These are phyloP conservation scores for Neurospora sp. DNA, from an alignment of 495 filamentous ascomycete genomes.

Conservation along the genomic window DNA sequence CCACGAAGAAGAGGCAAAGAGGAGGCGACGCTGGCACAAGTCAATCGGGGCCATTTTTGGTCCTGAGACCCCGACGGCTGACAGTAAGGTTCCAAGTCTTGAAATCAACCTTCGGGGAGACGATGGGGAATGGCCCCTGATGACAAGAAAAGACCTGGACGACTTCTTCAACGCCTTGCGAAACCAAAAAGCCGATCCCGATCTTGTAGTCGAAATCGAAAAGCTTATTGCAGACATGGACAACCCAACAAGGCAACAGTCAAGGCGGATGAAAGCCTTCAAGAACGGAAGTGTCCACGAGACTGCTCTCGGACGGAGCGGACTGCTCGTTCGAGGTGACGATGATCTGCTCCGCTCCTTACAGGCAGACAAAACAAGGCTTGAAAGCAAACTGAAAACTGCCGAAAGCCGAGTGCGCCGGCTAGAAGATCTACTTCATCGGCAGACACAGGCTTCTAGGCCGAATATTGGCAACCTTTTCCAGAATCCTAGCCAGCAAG, in stretches of 20 bases:
- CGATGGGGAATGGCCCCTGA: slow-evolving; percentile 67
- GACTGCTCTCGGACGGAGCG: slow-evolving; percentile 62
- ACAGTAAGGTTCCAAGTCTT: slow-evolving; percentile 54
- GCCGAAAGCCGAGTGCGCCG: slow-evolving; percentile 87
- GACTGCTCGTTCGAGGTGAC: slow-evolving; percentile 69
- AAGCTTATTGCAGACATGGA: slow-evolving; percentile 53
- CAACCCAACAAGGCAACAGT: slow-evolving; percentile 62
- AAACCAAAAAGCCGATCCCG: slow-evolving; percentile 36
- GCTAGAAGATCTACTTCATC: slow-evolving; percentile 85
- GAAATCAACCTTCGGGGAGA: slow-evolving; percentile 80
- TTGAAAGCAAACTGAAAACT: slow-evolving; percentile 73
- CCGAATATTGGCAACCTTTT: slow-evolving; percentile 63
- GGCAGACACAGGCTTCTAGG: slow-evolving; percentile 62
- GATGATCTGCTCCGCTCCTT: slow-evolving; percentile 61
- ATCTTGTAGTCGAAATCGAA: slow-evolving; percentile 39
- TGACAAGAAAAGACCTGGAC: slow-evolving; percentile 51
- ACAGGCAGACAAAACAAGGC: slow-evolving; percentile 65
- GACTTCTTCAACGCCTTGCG: slow-evolving; percentile 53
- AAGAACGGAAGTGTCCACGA: slow-evolving; percentile 95
- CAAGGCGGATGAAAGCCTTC: slow-evolving; percentile 78
- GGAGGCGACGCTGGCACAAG: slow-evolving; percentile 84
- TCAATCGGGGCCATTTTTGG: slow-evolving; percentile 52
- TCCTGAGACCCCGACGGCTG: slow-evolving; percentile 21
- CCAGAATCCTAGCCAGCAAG: slow-evolving; percentile 28
- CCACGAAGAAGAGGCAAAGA: slow-evolving; percentile 81